phyloP scores from a whole-genome alignment of 345 rosid genomes.

The Eucalyptus viminalis region DNA sequence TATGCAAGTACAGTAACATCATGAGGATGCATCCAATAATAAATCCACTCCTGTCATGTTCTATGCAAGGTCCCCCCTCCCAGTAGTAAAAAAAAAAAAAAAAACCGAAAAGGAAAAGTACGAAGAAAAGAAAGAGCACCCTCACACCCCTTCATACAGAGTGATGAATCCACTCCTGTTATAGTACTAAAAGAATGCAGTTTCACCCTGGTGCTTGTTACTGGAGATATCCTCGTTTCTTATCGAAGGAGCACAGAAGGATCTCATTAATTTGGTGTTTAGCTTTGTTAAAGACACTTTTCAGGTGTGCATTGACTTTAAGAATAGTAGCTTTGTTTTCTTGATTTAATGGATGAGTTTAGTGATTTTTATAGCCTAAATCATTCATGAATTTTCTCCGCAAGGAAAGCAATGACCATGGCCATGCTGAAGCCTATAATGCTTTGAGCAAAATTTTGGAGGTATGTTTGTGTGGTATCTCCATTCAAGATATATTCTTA shows the following conservation, averaged over 20 bases:
- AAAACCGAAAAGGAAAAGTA: no score
- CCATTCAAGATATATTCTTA: not conserved
- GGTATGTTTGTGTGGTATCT: constrained; percentile 15
- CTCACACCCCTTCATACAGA: not conserved
- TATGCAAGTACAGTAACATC: not conserved
- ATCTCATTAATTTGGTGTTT: constrained; percentile 57
- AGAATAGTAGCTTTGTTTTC: not conserved
- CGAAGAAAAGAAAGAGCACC: not conserved
- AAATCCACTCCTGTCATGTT: not conserved
- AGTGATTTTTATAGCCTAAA: not conserved
- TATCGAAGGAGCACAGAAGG: constrained; percentile 59
- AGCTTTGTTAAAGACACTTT: constrained; percentile 44
- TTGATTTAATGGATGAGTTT: not conserved
- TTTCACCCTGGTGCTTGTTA: constrained; percentile 25
- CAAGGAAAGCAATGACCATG: constrained; percentile 22
- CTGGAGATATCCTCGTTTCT: constrained; percentile 66
- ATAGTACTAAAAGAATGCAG: not conserved
- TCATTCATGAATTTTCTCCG: constrained; percentile 1
- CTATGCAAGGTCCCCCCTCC: no score
- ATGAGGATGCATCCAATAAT: not conserved
- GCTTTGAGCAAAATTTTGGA: constrained; percentile 58
- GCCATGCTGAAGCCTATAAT: constrained; percentile 58
- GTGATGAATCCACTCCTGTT: not conserved
- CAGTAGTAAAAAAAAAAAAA: no score
- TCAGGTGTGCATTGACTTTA: constrained; percentile 20